Evolutionary conservation across 768 basidiomycete genomes (phyloP), one percentile per base, ranked within the genome.

Genomic region (Tricholoma hemisulphureum): DNA sequence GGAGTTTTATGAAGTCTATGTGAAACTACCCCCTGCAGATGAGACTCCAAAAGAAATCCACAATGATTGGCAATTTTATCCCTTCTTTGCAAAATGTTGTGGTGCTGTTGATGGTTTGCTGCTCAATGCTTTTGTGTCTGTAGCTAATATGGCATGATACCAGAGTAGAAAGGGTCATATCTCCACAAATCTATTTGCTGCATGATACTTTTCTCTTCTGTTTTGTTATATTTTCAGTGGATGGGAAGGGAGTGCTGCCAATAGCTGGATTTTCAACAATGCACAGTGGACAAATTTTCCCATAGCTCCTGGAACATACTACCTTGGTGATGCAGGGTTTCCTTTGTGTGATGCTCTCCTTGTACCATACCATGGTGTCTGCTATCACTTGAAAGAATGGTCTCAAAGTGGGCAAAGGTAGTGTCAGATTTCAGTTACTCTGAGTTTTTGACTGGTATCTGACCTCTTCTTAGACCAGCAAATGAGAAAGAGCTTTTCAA

Each of bases 401-500:
- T 23, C 18, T 20, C 48, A 55, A 34, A 51, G 49, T 34, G 21
- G 28, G 28, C 56, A 55, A 39, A 55, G 55, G 62, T 60, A 21
- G 53, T n/a, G 24, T n/a, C n/a, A n/a, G n/a, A n/a, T n/a, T 29
- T 29, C 14, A 21, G n/a, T 20, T 26, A 35, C 29, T 29, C 32
- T n/a, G n/a, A n/a, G n/a, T n/a, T n/a, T n/a, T n/a, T n/a, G n/a
- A n/a, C n/a, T n/a, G n/a, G n/a, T n/a, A n/a, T n/a, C n/a, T n/a
- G n/a, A 24, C 48, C 28, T 51, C 18, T 57, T 62, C 43, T 13
- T 46, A 74, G 74, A 32, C 76, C 76, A 34, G 35, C 13, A 52
- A 75, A 72, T 39, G 57, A 67, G 34, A 65, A 79, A 62, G 75
- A 80, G 59, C 61, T 80, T 1, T 79, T 70, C 57, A 80, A 79